Evolutionary conservation across 2,329 filamentous ascomycete species (phyloP).

Genomic region (Colletotrichum tropicale): DNA sequence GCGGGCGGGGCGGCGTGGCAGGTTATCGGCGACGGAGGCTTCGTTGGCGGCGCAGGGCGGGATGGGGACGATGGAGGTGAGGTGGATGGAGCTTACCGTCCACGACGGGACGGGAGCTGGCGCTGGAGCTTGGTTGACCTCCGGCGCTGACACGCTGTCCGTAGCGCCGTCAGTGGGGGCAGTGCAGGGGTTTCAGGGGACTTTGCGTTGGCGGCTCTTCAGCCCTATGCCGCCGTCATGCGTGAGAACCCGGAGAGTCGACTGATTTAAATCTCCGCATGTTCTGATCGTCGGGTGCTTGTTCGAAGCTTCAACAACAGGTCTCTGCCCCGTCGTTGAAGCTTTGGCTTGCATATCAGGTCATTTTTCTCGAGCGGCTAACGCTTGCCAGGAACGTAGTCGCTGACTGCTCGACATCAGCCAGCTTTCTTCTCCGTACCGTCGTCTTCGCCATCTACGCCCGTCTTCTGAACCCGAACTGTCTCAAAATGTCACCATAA

Average conservation of each 20-base stretch:
- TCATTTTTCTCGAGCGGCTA: not conserved
- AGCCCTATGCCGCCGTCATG: constrained; percentile 7
- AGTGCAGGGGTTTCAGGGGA: constrained; percentile 9
- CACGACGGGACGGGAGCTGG: not conserved
- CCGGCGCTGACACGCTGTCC: constrained; percentile 13
- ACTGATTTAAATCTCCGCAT: not conserved
- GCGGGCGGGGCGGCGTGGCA: not conserved
- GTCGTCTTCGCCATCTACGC: not conserved
- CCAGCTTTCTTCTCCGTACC: not conserved
- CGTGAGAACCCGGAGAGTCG: not conserved
- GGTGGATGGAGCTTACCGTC: not conserved
- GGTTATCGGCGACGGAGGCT: not conserved
- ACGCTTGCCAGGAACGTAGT: too few species aligned
- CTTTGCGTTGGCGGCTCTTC: not conserved
- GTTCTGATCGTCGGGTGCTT: not conserved
- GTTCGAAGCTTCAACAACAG: not conserved
- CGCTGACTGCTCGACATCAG: not conserved
- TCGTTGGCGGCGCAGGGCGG: constrained; percentile 5
- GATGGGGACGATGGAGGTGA: constrained; percentile 11
- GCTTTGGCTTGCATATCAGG: not conserved
- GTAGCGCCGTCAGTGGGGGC: not conserved
- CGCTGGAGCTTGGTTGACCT: not conserved
- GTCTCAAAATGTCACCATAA: not conserved
- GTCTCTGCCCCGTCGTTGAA: not conserved
- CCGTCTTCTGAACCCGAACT: not conserved